These are phyloP conservation scores for Arxiozyma slooffiae DNA, from an alignment of 1,139 yeast species.

Conservation along the genomic window DNA sequence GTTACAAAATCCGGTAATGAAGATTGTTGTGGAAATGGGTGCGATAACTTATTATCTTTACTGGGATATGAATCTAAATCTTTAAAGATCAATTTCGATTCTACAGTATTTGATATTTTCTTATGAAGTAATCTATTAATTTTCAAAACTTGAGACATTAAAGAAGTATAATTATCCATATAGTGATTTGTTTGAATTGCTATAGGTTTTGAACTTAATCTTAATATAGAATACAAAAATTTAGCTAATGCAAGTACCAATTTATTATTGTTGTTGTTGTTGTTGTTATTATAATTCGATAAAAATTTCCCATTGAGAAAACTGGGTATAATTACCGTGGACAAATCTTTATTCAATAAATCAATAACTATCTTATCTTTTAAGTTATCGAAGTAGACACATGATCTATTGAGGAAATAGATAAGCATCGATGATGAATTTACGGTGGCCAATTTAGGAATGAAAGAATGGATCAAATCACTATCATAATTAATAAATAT, in stretches of 20 bases:
- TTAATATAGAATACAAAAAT: conserved; percentile 20
- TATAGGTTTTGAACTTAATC: conserved; percentile 12
- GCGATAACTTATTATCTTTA: background rate
- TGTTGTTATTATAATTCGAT: conserved; percentile 5
- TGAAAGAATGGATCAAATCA: conserved; percentile 17
- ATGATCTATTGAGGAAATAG: conserved; percentile 25
- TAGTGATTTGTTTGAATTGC: conserved; percentile 11
- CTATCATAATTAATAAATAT: conserved; percentile 27
- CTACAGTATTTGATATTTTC: conserved; percentile 17
- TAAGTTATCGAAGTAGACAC: conserved; percentile 20
- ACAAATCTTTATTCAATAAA: conserved; percentile 22
- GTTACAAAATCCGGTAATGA: conserved; percentile 12
- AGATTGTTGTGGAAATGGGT: conserved; percentile 1
- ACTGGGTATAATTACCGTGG: conserved; percentile 20
- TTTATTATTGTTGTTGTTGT: conserved; percentile 14
- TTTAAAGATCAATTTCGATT: conserved; percentile 18
- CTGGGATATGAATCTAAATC: conserved; percentile 7
- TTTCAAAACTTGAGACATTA: conserved; percentile 17
- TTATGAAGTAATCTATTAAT: conserved; percentile 21
- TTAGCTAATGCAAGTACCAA: conserved; percentile 23
- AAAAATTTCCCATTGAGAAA: conserved; percentile 13
- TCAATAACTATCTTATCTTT: conserved; percentile 24
- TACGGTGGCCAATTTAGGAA: conserved; percentile 20
- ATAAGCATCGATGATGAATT: conserved; percentile 14
- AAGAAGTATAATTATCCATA: conserved; percentile 13